Conservation (phyloP, 1,284 basidiomycete genomes). For the Gymnopus androsaceus region DNA sequence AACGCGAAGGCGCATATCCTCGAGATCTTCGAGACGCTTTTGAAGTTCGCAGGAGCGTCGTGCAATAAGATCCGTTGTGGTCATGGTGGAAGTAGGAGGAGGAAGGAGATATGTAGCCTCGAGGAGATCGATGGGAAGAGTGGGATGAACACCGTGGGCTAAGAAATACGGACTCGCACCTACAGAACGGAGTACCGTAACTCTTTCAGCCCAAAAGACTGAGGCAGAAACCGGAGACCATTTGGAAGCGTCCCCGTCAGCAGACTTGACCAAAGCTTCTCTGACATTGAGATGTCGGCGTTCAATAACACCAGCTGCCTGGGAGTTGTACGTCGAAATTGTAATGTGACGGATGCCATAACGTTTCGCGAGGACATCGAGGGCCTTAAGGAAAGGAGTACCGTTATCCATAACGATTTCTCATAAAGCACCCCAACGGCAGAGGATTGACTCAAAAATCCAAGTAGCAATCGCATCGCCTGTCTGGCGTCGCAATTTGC, state of each 20-base stretch:
- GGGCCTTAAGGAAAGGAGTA: too few relatives aligned
- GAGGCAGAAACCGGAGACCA: slow-evolving; percentile 8
- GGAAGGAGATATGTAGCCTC: slow-evolving; percentile 15
- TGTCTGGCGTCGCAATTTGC: too few relatives aligned
- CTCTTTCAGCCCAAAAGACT: slow-evolving; percentile 21
- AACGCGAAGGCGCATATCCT: slow-evolving; percentile 9
- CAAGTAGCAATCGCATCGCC: too few relatives aligned
- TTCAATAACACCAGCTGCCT: too few relatives aligned
- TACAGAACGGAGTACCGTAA: slow-evolving; percentile 21
- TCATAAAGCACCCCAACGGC: too few relatives aligned
- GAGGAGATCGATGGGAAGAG: slow-evolving; percentile 24
- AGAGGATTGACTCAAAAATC: slow-evolving; percentile 10
- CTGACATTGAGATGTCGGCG: too few relatives aligned
- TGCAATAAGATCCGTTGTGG: slow-evolving; percentile 3
- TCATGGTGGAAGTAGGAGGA: background rate
- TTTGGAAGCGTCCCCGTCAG: slow-evolving; percentile 12
- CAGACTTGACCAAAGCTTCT: slow-evolving; percentile 19
- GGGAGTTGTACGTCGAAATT: too few relatives aligned
- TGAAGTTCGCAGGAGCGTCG: slow-evolving; percentile 5
- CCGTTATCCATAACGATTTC: too few relatives aligned
- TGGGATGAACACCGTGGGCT: slow-evolving; percentile 20
- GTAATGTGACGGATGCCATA: too few relatives aligned
- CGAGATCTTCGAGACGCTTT: slow-evolving; percentile 4
- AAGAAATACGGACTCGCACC: slow-evolving; percentile 26
- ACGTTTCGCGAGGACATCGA: too few relatives aligned